These are phyloP conservation scores for Russula ochroleuca DNA, from an alignment of 768 basidiomycete genomes.

Conservation along the genomic window DNA sequence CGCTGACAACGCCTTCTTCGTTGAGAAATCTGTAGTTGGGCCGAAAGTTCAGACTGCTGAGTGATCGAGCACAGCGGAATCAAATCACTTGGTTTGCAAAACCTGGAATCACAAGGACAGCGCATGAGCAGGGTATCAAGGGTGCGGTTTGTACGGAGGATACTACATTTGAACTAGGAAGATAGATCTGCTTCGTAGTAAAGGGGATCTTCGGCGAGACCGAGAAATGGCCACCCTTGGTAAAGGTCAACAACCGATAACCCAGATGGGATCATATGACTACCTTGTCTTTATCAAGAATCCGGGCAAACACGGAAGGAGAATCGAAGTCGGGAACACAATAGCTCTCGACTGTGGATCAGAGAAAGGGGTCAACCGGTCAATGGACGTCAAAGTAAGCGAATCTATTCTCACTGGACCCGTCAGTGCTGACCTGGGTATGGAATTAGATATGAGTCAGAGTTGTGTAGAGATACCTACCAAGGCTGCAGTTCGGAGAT, in stretches of 20 bases:
- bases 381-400: not conserved
- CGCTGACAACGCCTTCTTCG: constrained; percentile 78
- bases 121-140: not conserved
- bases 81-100: constrained; percentile 70
- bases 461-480: constrained; percentile 33
- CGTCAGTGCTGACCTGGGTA: constrained; percentile 65
- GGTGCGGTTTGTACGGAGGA: not conserved
- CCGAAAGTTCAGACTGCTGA: not conserved
- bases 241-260: constrained; percentile 17
- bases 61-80: not conserved
- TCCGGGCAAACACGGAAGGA: constrained; percentile 86
- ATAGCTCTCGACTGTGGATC: constrained; percentile 72
- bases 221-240: constrained; percentile 84
- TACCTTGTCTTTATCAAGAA: constrained; percentile 78
- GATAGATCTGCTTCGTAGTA: constrained; percentile 75
- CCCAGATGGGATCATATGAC: not conserved
- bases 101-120: constrained; percentile 43
- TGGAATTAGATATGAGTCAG: constrained; percentile 2
- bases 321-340: constrained; percentile 94
- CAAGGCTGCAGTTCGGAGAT: constrained; percentile 77
- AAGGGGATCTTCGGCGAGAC: constrained; percentile 70
- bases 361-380: constrained; percentile 2
- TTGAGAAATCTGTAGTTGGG: constrained; percentile 57
- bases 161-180: constrained; percentile 72
- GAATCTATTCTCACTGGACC: constrained; percentile 51